These are phyloP conservation scores for Aspergillus sp. DNA, from an alignment of 2,329 filamentous ascomycete genomes.

Conservation along the genomic window DNA sequence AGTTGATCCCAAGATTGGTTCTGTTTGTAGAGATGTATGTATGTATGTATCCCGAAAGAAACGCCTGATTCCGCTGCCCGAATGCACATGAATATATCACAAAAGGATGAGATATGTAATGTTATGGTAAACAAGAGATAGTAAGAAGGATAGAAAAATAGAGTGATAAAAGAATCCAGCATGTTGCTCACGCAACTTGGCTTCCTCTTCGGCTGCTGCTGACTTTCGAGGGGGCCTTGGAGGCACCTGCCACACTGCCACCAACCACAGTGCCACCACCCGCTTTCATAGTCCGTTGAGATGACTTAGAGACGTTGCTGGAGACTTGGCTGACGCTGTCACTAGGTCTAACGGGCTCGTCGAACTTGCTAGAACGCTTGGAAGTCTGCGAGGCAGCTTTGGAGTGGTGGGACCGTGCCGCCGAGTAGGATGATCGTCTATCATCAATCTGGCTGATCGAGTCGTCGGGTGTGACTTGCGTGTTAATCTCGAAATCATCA, in stretches of 20 bases:
- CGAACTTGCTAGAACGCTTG: constrained; percentile 29
- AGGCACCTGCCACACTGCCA: background rate
- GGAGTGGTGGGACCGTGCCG: constrained; percentile 20
- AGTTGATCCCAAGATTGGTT: background rate
- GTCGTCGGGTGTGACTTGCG: constrained; percentile 71
- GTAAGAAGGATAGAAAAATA: too few relatives aligned
- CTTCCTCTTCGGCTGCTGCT: background rate
- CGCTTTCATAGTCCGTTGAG: constrained; percentile 29
- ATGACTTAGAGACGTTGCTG: constrained; percentile 16
- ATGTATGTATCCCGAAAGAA: too few relatives aligned
- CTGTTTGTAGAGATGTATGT: background rate
- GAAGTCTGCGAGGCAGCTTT: constrained; percentile 22
- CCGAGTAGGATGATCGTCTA: constrained; percentile 18
- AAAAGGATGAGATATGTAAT: too few relatives aligned
- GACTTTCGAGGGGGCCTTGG: background rate
- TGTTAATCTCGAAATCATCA: constrained; percentile 32
- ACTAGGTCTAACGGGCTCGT: constrained; percentile 32
- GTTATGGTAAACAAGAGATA: too few relatives aligned
- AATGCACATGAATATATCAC: too few relatives aligned
- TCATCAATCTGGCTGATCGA: constrained; percentile 66
- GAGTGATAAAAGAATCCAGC: background rate
- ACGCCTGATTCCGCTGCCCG: too few relatives aligned
- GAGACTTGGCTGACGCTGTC: constrained; percentile 39
- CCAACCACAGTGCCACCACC: constrained; percentile 7
- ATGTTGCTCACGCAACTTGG: background rate